These are phyloP conservation scores for Elongisporangium undulatum DNA, from an alignment of 352 stramenopile species.

Conservation along the genomic window DNA sequence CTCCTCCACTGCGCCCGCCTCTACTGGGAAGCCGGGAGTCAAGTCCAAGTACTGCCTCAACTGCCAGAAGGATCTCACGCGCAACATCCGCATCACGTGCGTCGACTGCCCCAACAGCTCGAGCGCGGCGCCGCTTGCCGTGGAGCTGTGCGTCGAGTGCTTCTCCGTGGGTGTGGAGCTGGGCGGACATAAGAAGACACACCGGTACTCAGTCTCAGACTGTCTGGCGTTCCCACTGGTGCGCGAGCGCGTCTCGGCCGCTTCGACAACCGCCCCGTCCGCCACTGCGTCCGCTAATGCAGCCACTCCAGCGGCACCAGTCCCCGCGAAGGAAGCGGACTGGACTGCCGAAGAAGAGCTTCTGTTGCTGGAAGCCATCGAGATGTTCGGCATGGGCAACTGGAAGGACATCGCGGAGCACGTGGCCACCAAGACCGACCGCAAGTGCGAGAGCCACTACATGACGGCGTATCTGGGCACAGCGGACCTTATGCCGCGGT, in stretches of 20 bases:
- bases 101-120: slow-evolving; percentile 40
- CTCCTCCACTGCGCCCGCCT: slow-evolving; percentile 2
- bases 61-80: slow-evolving; percentile 81
- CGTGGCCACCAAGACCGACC: slow-evolving; percentile 80
- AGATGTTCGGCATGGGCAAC: slow-evolving; percentile 96
- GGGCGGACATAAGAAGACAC: slow-evolving; percentile 75
- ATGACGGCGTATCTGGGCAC: slow-evolving; percentile 69
- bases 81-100: slow-evolving; percentile 85
- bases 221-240: slow-evolving; percentile 78
- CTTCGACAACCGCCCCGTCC: slow-evolving; percentile 1
- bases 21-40: slow-evolving; percentile 23
- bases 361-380: slow-evolving; percentile 93
- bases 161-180: slow-evolving; percentile 86
- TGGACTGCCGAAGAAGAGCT: slow-evolving; percentile 97
- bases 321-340: slow-evolving; percentile 16
- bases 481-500: slow-evolving; percentile 56
- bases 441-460: slow-evolving; percentile 90
- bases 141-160: slow-evolving; percentile 95
- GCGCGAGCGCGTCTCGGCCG: slow-evolving; percentile 22
- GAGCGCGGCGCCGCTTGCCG: slow-evolving; percentile 29
- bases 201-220: slow-evolving; percentile 80
- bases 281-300: slow-evolving; percentile 14
- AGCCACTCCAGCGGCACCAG: slow-evolving; percentile 4
- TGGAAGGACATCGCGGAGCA: slow-evolving; percentile 93
- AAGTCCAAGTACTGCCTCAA: slow-evolving; percentile 84